phyloP scores from a whole-genome alignment of 2,329 filamentous ascomycete genomes.

The Diplocarpon mali region DNA sequence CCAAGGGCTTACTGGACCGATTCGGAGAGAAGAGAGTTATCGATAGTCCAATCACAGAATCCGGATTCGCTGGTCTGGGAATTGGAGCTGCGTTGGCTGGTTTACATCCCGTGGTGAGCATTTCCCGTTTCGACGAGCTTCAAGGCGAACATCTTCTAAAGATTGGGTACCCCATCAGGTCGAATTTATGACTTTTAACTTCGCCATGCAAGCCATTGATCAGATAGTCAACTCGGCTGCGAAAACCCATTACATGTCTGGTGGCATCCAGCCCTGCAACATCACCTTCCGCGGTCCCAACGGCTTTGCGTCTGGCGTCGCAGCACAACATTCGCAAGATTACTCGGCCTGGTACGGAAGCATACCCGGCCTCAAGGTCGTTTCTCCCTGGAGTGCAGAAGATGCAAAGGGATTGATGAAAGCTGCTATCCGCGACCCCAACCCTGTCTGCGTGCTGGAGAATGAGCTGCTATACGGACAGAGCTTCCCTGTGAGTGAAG shows the following conservation, averaged over 20 bases:
- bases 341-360: slow-evolving; percentile 98
- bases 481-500: slow-evolving; percentile 93
- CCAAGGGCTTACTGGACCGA: slow-evolving; percentile 90
- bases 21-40: slow-evolving; percentile 97
- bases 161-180: slow-evolving; percentile 41
- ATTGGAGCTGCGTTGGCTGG: slow-evolving; percentile 92
- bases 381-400: slow-evolving; percentile 90
- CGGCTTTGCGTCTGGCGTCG: slow-evolving; percentile 92
- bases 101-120: slow-evolving; percentile 80
- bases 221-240: slow-evolving; percentile 98
- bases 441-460: slow-evolving; percentile 85
- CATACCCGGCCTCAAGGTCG: slow-evolving; percentile 94
- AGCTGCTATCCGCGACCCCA: slow-evolving; percentile 95
- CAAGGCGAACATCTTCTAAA: slow-evolving; percentile 11
- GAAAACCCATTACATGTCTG: slow-evolving; percentile 99
- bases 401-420: slow-evolving; percentile 97
- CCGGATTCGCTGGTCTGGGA: slow-evolving; percentile 85
- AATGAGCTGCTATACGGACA: slow-evolving; percentile 91
- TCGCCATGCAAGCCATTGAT: slow-evolving; percentile 99
- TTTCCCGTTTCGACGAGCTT: slow-evolving; percentile 3
- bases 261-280: slow-evolving; percentile 98
- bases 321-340: slow-evolving; percentile 96
- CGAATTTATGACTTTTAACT: slow-evolving; percentile 99
- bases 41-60: slow-evolving; percentile 96
- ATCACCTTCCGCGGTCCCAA: slow-evolving; percentile 99